Conservation (phyloP, 169 alveolate genomes). For the Babesia bovis region DNA sequence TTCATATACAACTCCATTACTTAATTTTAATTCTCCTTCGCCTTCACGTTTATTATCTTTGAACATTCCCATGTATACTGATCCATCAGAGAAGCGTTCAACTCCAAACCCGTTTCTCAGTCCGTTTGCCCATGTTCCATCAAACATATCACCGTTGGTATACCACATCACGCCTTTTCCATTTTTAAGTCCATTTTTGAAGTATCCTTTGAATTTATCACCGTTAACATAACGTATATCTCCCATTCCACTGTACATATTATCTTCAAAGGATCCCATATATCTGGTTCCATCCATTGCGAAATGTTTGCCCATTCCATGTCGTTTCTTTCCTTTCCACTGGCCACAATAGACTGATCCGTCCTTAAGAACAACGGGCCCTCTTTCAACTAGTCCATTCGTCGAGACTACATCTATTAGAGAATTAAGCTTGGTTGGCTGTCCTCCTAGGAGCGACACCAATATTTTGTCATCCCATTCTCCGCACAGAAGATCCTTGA, state of each 20-base stretch:
- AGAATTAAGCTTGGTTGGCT: slow-evolving; percentile 24
- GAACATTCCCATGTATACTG: slow-evolving; percentile 71
- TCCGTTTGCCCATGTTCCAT: slow-evolving; percentile 75
- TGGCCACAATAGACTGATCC: slow-evolving; percentile 59
- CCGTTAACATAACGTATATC: slow-evolving; percentile 89
- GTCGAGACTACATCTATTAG: neutral
- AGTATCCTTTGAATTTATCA: slow-evolving; percentile 91
- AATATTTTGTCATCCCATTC: slow-evolving; percentile 49
- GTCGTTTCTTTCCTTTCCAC: slow-evolving; percentile 36
- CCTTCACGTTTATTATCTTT: slow-evolving; percentile 55
- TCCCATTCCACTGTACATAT: slow-evolving; percentile 83
- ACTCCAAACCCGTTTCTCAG: slow-evolving; percentile 78
- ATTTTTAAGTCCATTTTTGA: slow-evolving; percentile 89
- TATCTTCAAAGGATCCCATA: slow-evolving; percentile 37
- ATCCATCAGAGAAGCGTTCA: slow-evolving; percentile 76
- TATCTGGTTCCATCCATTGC: slow-evolving; percentile 48
- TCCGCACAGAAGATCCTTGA: neutral
- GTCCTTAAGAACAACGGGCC: slow-evolving; percentile 42
- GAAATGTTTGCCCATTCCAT: slow-evolving; percentile 50
- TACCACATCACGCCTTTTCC: slow-evolving; percentile 89
- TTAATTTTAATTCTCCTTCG: slow-evolving; percentile 49
- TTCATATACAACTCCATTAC: slow-evolving; percentile 57
- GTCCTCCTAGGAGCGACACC: slow-evolving; percentile 18
- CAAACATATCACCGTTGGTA: slow-evolving; percentile 73
- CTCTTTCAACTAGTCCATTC: slow-evolving; percentile 12